These are phyloP conservation scores for Citrullus colocynthis DNA, from an alignment of 306 rosid genomes.

Conservation along the genomic window DNA sequence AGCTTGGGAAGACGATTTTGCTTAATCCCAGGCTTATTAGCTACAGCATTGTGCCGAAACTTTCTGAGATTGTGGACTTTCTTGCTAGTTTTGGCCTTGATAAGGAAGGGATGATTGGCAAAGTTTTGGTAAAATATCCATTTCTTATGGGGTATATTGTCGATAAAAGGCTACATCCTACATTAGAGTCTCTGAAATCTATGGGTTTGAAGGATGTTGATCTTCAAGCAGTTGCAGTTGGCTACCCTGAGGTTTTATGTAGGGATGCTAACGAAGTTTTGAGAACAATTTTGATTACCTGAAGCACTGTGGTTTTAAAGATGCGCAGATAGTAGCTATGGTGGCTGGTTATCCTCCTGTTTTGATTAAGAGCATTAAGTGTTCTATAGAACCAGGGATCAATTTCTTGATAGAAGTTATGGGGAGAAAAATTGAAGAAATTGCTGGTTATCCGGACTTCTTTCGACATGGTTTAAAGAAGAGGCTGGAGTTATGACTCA, in stretches of 20 bases:
- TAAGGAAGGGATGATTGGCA: slow-evolving; percentile 70
- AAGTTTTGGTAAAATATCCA: slow-evolving; percentile 61
- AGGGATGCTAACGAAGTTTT: slow-evolving; percentile 64
- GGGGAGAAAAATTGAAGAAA: slow-evolving; percentile 70
- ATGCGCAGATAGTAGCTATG: slow-evolving; percentile 41
- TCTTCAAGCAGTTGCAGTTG: slow-evolving; percentile 48
- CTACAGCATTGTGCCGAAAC: slow-evolving; percentile 66
- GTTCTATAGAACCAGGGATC: slow-evolving; percentile 65
- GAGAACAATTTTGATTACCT: slow-evolving; percentile 42
- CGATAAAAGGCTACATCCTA: slow-evolving; percentile 52
- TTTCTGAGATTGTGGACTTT: slow-evolving; percentile 50
- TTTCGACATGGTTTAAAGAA: slow-evolving; percentile 75
- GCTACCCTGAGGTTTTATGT: slow-evolving; percentile 57
- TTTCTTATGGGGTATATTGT: slow-evolving; percentile 73
- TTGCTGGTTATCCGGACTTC: slow-evolving; percentile 52
- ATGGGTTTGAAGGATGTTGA: slow-evolving; percentile 48
- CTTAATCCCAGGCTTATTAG: slow-evolving; percentile 82
- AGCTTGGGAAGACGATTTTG: slow-evolving; percentile 65
- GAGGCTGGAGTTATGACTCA: slow-evolving; percentile 53
- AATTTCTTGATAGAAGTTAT: slow-evolving; percentile 52
- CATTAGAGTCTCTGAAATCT: slow-evolving; percentile 45
- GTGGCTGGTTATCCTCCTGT: slow-evolving; percentile 74
- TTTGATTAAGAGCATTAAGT: slow-evolving; percentile 58
- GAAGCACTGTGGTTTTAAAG: slow-evolving; percentile 45
- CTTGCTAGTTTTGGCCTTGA: slow-evolving; percentile 52